Base-by-base conservation (phyloP, 2,329 filamentous ascomycete genomes). In the Aspergillus fructus region DNA sequence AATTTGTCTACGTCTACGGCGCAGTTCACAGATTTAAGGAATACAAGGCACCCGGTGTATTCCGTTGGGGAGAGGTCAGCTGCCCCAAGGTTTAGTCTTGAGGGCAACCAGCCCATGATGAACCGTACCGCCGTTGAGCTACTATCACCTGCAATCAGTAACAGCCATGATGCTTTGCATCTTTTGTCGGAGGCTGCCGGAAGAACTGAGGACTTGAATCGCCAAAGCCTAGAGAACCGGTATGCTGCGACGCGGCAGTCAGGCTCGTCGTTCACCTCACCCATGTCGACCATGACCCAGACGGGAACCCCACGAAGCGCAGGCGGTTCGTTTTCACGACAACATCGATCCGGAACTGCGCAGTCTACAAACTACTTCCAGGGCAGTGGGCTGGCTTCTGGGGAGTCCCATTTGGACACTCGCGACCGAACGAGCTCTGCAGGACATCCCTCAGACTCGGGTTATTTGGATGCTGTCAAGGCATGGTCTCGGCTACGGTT, bases 401-500 rank as follows among this genome's bases (percentile, higher is more conserved):
- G 61, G 57, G 67, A 70, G 50, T 58, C 65, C 23, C 69, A 69
- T 41, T 59, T 69, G 1, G 65, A 72, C 39, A 58, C 59, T 27
- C 64, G 63, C 27, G 69, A 61, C 15, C 70, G 66, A 23, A 58
- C 62, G n/a, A 69, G 64, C 30, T 63, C 66, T 37, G 56, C 67
- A 9, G 62, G 67, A n/a, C 66, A 69, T 39, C 54, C 63, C 4
- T 68, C 71, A 46, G 74, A 78, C 57, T 64, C 72, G 3, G 72
- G 74, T 30, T 75, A 71, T 64, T 77, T 83, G 42, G 85, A 89
- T 57, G 93, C 93, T 0, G 77, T 96, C 59, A 87, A 86, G 67
- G 89, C 91, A n/a, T 99, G 94, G 94, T 86, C 88, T 2, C 83
- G 91, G 62, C 93, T 97, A 72, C 88, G 93, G 43, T 97, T 97